Evolutionary conservation across 2,329 filamentous ascomycete species (phyloP), one percentile per base, ranked within the genome.

Genomic region (Neopestalotiopsis clavispora): DNA sequence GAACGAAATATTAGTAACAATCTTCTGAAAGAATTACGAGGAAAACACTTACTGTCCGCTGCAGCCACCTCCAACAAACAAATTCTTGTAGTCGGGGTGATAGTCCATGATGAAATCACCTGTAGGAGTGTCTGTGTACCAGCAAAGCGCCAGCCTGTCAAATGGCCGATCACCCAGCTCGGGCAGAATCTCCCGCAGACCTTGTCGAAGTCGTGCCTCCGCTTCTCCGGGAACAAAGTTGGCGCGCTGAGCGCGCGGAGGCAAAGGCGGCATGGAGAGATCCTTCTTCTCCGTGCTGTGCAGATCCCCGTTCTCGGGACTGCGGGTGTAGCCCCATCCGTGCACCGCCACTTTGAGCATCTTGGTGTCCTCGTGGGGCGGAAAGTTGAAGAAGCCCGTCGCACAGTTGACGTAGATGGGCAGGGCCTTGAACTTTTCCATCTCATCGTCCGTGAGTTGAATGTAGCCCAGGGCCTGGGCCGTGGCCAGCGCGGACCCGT

Each of bases 121-220:
- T 4, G 67, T 75, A 5, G 78, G 76, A 6, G 79, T 80, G 65
- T 80, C 78, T 0, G 73, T 76, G 66, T 80, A 80, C 78, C 78
- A 80, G 69, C 79, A 80, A n/a, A 80, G 49, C 10, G 74, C 68
- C 9, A 73, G 71, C 17, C 63, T 68, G 5, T 74, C 71, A 60
- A 78, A 79, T 1, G 71, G 64, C 4, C 78, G 72, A n/a, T 74
- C 71, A 4, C 68, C 74, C 3, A 78, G 68, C 40, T 74, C 70
- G 0, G 71, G 70, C 1, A 75, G 40, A 20, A 73, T 68, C 59
- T 74, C 68, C 17, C 57, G 58, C n/a, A 75, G 34, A 3, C 73
- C 74, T 6, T 71, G 66, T 14, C 70, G 60, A 4, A 75, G 69
- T 4, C 70, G 52, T 2, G 56, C 17, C n/a, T 72, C 71, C 4